Evolutionary conservation across 805 yeast genomes (phyloP).

Genomic region (Starmerella apis): DNA sequence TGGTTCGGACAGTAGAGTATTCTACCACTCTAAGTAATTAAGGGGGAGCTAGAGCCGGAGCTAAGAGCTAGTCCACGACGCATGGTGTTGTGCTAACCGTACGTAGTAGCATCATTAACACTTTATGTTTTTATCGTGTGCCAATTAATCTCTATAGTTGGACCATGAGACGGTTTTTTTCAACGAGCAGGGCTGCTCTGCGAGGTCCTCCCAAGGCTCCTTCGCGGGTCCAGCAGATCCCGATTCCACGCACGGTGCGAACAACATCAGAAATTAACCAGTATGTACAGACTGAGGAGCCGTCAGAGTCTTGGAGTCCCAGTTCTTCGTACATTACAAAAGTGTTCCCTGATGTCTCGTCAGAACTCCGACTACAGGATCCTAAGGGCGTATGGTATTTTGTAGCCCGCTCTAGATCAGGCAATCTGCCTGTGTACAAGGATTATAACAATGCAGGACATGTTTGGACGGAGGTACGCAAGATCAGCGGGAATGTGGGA

Average conservation of each 20-base stretch:
- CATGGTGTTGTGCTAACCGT: too few relatives aligned
- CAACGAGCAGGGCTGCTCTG: conserved; percentile 9
- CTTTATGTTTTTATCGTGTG: neutral
- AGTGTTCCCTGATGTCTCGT: conserved; percentile 13
- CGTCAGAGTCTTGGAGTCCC: neutral
- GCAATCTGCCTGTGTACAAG: conserved; percentile 73
- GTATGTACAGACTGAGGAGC: conserved; percentile 4
- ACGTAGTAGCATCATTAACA: neutral
- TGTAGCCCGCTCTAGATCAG: conserved; percentile 30
- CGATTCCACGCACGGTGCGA: conserved; percentile 44
- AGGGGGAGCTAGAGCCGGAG: too few relatives aligned
- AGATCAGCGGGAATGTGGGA: conserved; percentile 55
- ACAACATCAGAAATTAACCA: conserved; percentile 18
- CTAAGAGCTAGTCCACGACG: too few relatives aligned
- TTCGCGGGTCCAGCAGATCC: conserved; percentile 28
- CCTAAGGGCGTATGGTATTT: conserved; percentile 21
- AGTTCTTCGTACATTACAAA: conserved; percentile 8
- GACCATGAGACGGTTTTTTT: conserved; percentile 18
- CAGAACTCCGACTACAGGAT: neutral
- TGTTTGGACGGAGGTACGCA: conserved; percentile 62
- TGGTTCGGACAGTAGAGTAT: too few relatives aligned
- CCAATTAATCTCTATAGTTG: neutral
- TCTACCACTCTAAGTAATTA: too few relatives aligned
- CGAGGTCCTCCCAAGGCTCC: conserved; percentile 18
- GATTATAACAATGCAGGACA: conserved; percentile 54